These are phyloP conservation scores for Ceriops decandra DNA, from an alignment of 345 rosid genomes.

Conservation along the genomic window DNA sequence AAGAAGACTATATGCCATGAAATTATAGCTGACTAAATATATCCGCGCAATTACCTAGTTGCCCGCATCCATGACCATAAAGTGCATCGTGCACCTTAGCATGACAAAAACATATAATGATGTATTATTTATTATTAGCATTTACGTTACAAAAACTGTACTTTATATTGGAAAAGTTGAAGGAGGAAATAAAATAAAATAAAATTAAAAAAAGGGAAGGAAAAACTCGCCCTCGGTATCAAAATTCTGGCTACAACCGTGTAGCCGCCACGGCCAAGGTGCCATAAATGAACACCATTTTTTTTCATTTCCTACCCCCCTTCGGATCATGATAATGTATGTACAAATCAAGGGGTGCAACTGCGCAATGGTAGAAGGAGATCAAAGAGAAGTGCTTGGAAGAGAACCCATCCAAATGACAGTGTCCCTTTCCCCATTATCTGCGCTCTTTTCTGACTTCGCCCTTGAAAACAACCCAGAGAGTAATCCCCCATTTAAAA, in stretches of 20 bases:
- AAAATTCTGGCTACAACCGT: constrained; percentile 1
- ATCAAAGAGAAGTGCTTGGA: constrained; percentile 56
- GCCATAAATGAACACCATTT: constrained; percentile 3
- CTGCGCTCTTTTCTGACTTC: constrained; percentile 30
- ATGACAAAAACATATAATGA: no score
- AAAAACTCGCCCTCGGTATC: constrained; percentile 1
- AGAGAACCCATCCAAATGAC: constrained; percentile 74
- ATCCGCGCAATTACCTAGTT: no score
- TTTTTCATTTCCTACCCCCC: not conserved
- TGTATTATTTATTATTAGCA: no score
- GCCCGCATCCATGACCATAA: no score
- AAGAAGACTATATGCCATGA: no score
- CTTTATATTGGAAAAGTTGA: not conserved
- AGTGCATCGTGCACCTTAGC: no score
- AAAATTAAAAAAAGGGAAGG: not conserved
- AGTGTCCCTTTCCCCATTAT: constrained; percentile 42
- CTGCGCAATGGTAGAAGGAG: not conserved
- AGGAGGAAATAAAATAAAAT: not conserved
- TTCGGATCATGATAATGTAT: constrained; percentile 15
- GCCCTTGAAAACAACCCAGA: constrained; percentile 59
- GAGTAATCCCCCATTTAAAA: constrained; percentile 44
- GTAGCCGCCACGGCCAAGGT: not conserved
- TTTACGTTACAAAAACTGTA: no score
- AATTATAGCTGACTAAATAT: no score
- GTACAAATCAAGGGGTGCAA: constrained; percentile 16